Conservation (phyloP, 495 filamentous ascomycete species). For the Annulohypoxylon maeteangense region DNA sequence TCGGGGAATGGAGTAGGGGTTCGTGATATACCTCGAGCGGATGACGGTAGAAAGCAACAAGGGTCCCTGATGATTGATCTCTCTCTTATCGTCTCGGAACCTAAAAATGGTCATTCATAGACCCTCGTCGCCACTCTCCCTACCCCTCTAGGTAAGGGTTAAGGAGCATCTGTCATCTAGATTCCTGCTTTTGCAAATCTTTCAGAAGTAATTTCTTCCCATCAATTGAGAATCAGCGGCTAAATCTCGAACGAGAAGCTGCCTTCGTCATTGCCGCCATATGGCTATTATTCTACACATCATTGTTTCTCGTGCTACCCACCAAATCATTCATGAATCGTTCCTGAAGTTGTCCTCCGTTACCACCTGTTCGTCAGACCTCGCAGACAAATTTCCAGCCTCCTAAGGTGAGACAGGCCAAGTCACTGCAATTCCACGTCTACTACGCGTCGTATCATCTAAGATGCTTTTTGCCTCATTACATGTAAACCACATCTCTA, state of each 20-base stretch:
- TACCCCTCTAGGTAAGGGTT: constrained; percentile 14
- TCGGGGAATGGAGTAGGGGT: constrained; percentile 27
- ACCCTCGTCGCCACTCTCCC: constrained; percentile 10
- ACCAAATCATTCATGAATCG: neutral
- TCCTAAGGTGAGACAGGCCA: neutral
- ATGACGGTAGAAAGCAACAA: constrained; percentile 20
- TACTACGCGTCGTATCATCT: neutral
- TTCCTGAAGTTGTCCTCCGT: neutral
- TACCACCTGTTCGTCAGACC: neutral
- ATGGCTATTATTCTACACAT: neutral
- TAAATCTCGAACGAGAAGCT: constrained; percentile 25
- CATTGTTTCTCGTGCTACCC: neutral
- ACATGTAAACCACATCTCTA: neutral
- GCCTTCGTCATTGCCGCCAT: constrained; percentile 27
- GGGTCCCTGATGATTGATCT: constrained; percentile 4
- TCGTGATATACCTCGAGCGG: constrained; percentile 18
- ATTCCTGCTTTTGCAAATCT: constrained; percentile 34
- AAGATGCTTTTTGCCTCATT: neutral
- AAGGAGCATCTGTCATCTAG: constrained; percentile 32
- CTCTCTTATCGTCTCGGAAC: constrained; percentile 22
- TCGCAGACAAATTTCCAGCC: neutral
- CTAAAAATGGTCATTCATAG: neutral
- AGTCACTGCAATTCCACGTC: neutral
- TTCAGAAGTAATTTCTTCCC: constrained; percentile 39
- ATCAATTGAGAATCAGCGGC: constrained; percentile 31